Percentiles rank a stretch among this genome's conserved stretches.
Conservation (phyloP, 371 early-diverging fungal species). For the Lichtheimia ornata region DNA sequence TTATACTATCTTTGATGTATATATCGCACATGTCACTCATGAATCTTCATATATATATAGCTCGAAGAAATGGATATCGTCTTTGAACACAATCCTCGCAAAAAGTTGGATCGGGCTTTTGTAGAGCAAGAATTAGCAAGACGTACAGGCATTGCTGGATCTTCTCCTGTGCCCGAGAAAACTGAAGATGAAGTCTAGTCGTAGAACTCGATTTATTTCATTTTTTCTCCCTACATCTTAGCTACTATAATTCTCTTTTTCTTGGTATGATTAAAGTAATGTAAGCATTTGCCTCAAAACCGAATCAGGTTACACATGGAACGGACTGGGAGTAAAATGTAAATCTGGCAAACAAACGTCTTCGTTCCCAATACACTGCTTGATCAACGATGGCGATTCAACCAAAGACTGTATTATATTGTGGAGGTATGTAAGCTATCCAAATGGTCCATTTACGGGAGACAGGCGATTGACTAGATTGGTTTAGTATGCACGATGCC, state of each 20-base stretch:
- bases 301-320: no score
- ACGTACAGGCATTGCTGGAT: constrained; percentile 3
- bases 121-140: constrained; percentile 25
- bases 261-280: no score
- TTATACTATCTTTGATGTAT: not conserved
- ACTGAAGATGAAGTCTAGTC: constrained; percentile 10
- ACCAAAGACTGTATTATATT: constrained; percentile 43
- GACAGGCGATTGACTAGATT: not conserved
- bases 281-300: no score
- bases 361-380: no score
- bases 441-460: not conserved
- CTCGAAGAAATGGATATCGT: constrained; percentile 47
- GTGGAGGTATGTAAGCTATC: constrained; percentile 39
- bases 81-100: constrained; percentile 37
- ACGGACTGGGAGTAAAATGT: no score
- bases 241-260: not conserved
- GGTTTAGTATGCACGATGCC: constrained; percentile 59
- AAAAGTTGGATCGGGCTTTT: constrained; percentile 28
- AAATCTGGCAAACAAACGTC: no score
- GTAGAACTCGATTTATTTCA: not conserved
- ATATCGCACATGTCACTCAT: constrained; percentile 13
- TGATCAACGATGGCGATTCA: constrained; percentile 19
- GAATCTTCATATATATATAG: constrained; percentile 20
- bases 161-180: constrained; percentile 5
- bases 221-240: not conserved